Evolutionary conservation across 2,329 filamentous ascomycete species (phyloP).

Genomic region (Talaromyces albobiverticillius): DNA sequence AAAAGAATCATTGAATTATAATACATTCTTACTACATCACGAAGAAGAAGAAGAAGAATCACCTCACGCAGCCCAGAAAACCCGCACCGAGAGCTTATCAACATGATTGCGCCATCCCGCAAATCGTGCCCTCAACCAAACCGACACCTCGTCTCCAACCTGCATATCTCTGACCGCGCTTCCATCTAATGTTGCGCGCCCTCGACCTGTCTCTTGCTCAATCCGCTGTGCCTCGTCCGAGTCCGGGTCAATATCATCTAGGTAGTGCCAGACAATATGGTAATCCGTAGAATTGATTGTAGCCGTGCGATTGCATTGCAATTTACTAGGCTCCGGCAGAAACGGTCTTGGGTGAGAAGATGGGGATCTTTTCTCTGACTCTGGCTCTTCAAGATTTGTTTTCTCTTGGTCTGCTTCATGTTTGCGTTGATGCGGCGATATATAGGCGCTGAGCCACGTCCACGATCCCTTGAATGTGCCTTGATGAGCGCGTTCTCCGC

Average conservation of each 20-base stretch:
- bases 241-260: slow-evolving; percentile 27
- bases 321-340: slow-evolving; percentile 26
- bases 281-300: slow-evolving; percentile 21
- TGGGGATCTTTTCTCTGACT: background rate
- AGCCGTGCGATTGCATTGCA: slow-evolving; percentile 31
- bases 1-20: background rate
- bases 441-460: slow-evolving; percentile 39
- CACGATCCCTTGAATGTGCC: slow-evolving; percentile 30
- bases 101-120: slow-evolving; percentile 36
- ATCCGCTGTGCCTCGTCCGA: slow-evolving; percentile 32
- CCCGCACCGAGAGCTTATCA: slow-evolving; percentile 25
- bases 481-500: slow-evolving; percentile 16
- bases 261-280: slow-evolving; percentile 34
- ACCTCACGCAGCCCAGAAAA: slow-evolving; percentile 33
- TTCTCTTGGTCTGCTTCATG: too few species aligned
- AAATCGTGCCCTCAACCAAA: slow-evolving; percentile 40
- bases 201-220: slow-evolving; percentile 29
- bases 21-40: background rate
- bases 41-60: background rate
- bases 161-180: slow-evolving; percentile 30
- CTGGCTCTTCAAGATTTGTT: too few species aligned
- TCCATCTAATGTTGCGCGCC: slow-evolving; percentile 35
- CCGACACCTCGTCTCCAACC: slow-evolving; percentile 34
- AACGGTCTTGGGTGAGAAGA: slow-evolving; percentile 21
- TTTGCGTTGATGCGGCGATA: slow-evolving; percentile 19